Evolutionary conservation across 352 stramenopile species (phyloP).

Genomic region (Phytophthora constricta): DNA sequence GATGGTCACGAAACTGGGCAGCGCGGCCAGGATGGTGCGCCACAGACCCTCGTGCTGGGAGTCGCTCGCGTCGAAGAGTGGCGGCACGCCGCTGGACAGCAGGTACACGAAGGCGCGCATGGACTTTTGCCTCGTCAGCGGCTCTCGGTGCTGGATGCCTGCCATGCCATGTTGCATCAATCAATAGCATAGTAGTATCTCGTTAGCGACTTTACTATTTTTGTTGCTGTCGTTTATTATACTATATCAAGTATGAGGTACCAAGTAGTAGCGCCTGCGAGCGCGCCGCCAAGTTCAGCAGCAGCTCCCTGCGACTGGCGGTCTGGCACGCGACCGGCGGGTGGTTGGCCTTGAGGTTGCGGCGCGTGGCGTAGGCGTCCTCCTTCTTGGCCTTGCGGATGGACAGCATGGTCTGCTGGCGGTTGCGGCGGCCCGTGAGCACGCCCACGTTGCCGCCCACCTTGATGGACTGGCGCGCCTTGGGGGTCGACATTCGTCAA

Average conservation of each 20-base stretch:
- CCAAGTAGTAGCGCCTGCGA: constrained; percentile 81
- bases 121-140: constrained; percentile 77
- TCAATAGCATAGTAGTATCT: constrained; percentile 1
- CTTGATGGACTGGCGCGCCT: constrained; percentile 81
- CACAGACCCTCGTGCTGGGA: constrained; percentile 85
- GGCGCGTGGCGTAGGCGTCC: constrained; percentile 85
- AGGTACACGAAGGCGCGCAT: constrained; percentile 90
- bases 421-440: constrained; percentile 83
- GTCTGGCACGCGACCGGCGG: constrained; percentile 45
- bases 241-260: no score
- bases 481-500: constrained; percentile 41
- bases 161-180: constrained; percentile 1
- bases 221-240: no score
- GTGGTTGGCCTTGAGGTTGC: constrained; percentile 87
- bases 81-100: constrained; percentile 84
- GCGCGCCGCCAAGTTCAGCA: constrained; percentile 82
- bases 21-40: constrained; percentile 79
- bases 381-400: constrained; percentile 92
- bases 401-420: constrained; percentile 85
- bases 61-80: constrained; percentile 84
- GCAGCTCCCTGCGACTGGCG: constrained; percentile 67
- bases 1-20: constrained; percentile 83
- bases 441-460: constrained; percentile 67
- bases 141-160: constrained; percentile 84
- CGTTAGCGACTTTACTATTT: no score